Evolutionary conservation across 2,329 filamentous ascomycete genomes (phyloP).

Genomic region (Lecanosticta acicola): DNA sequence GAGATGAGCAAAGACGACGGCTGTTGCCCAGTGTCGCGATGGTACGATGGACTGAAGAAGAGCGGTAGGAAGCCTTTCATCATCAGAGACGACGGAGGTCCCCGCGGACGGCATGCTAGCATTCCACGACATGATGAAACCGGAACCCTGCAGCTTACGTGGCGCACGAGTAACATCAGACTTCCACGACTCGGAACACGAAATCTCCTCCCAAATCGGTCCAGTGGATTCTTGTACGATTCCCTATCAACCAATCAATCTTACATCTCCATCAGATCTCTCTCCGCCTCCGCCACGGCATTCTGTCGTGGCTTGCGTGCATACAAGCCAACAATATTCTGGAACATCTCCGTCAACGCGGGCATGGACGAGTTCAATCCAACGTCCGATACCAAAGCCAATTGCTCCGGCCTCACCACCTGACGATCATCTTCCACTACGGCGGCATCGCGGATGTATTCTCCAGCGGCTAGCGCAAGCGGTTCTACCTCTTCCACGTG

Average conservation of each 20-base stretch:
- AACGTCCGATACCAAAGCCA: constrained; percentile 65
- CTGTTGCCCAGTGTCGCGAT: background rate
- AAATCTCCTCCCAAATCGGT: too few species aligned
- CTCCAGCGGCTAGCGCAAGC: constrained; percentile 32
- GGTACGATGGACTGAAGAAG: too few species aligned
- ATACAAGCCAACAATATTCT: constrained; percentile 62
- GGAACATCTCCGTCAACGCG: constrained; percentile 69
- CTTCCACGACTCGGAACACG: too few species aligned
- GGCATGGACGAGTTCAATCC: constrained; percentile 64
- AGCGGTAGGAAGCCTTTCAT: too few species aligned
- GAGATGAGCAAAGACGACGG: constrained; percentile 17
- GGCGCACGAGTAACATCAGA: too few species aligned
- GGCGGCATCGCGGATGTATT: constrained; percentile 37
- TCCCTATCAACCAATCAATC: too few species aligned
- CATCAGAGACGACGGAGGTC: too few species aligned
- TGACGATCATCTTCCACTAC: constrained; percentile 49
- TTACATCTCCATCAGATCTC: constrained; percentile 12
- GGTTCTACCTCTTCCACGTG: constrained; percentile 12
- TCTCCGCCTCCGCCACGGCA: background rate
- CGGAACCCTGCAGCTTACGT: too few species aligned
- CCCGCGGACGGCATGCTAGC: too few species aligned
- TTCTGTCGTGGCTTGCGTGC: constrained; percentile 47
- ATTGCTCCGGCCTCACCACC: constrained; percentile 61
- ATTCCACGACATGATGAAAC: too few species aligned
- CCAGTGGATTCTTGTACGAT: too few species aligned